Evolutionary conservation across 2,329 filamentous ascomycete species (phyloP).

Genomic region (Colletotrichum liriopes): DNA sequence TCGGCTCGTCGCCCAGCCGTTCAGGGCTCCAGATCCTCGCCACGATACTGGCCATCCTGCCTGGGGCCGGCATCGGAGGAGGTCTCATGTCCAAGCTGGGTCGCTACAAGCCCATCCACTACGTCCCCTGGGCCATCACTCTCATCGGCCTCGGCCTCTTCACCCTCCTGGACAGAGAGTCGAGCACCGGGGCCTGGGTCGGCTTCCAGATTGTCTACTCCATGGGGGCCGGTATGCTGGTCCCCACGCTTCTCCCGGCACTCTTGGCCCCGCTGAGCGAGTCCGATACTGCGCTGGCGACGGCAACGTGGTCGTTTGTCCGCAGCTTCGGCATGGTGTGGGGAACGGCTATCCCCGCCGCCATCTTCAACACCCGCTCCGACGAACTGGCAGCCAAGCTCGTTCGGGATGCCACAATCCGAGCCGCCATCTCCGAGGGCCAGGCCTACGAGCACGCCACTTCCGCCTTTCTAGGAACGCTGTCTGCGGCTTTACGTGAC

Average conservation of each 20-base stretch:
- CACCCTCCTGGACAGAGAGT: slow-evolving; percentile 55
- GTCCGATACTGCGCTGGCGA: slow-evolving; percentile 55
- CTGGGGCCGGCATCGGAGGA: slow-evolving; percentile 48
- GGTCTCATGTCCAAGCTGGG: slow-evolving; percentile 53
- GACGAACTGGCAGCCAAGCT: slow-evolving; percentile 20
- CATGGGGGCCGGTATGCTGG: slow-evolving; percentile 59
- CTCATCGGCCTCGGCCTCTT: slow-evolving; percentile 59
- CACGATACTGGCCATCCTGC: slow-evolving; percentile 49
- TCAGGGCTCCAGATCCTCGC: slow-evolving; percentile 54
- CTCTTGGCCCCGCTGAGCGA: slow-evolving; percentile 58
- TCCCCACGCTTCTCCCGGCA: slow-evolving; percentile 60
- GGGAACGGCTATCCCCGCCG: slow-evolving; percentile 60
- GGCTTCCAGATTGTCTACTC: slow-evolving; percentile 59
- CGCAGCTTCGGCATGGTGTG: slow-evolving; percentile 64
- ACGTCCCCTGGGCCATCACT: slow-evolving; percentile 54
- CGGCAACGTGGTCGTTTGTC: slow-evolving; percentile 61
- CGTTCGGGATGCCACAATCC: slow-evolving; percentile 21
- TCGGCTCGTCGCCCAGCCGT: slow-evolving; percentile 49
- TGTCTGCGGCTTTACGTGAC: slow-evolving; percentile 30
- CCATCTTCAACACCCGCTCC: slow-evolving; percentile 54
- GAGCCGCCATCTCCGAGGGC: slow-evolving; percentile 31
- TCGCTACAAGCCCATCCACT: slow-evolving; percentile 53
- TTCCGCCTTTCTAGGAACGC: slow-evolving; percentile 43
- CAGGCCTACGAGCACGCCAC: slow-evolving; percentile 49
- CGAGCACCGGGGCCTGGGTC: slow-evolving; percentile 57